Conservation (phyloP, 164 flowering plant genomes). For the Cinnamomum chago region DNA sequence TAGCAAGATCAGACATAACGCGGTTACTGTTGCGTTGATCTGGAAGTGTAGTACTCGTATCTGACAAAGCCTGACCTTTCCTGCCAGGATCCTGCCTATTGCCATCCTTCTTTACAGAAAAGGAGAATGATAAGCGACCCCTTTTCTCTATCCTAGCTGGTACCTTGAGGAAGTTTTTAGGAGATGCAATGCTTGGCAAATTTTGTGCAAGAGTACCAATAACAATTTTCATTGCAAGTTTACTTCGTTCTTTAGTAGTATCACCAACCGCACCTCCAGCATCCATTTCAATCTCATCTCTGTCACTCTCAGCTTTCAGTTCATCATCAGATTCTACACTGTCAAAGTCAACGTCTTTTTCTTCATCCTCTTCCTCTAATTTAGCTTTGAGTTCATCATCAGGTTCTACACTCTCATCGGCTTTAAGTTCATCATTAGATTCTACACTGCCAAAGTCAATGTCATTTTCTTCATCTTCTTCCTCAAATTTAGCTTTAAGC, state of each 20-base stretch:
- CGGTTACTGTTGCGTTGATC: slow-evolving; percentile 44
- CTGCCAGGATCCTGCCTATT: slow-evolving; percentile 28
- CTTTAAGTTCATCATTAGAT: slow-evolving; percentile 39
- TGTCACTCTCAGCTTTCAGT: slow-evolving; percentile 36
- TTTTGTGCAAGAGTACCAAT: slow-evolving; percentile 57
- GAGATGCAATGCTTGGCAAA: slow-evolving; percentile 30
- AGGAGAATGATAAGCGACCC: slow-evolving; percentile 61
- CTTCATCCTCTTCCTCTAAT: slow-evolving; percentile 74
- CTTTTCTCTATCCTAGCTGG: slow-evolving; percentile 70
- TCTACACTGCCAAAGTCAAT: slow-evolving; percentile 31
- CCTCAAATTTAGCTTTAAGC: slow-evolving; percentile 50
- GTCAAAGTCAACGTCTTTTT: slow-evolving; percentile 47
- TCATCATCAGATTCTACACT: slow-evolving; percentile 45
- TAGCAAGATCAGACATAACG: slow-evolving; percentile 74
- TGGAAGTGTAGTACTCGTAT: slow-evolving; percentile 36
- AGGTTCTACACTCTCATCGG: slow-evolving; percentile 49
- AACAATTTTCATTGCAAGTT: slow-evolving; percentile 63
- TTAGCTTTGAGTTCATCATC: slow-evolving; percentile 46
- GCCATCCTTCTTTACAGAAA: slow-evolving; percentile 53
- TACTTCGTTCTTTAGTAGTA: slow-evolving; percentile 28
- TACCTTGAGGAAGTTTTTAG: slow-evolving; percentile 50
- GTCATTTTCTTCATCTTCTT: slow-evolving; percentile 64
- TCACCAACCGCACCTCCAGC: slow-evolving; percentile 30
- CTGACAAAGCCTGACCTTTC: slow-evolving; percentile 30
- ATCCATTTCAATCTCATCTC: slow-evolving; percentile 46